phyloP scores from a whole-genome alignment of 495 filamentous ascomycete genomes.

The Penicillium desertorum region DNA sequence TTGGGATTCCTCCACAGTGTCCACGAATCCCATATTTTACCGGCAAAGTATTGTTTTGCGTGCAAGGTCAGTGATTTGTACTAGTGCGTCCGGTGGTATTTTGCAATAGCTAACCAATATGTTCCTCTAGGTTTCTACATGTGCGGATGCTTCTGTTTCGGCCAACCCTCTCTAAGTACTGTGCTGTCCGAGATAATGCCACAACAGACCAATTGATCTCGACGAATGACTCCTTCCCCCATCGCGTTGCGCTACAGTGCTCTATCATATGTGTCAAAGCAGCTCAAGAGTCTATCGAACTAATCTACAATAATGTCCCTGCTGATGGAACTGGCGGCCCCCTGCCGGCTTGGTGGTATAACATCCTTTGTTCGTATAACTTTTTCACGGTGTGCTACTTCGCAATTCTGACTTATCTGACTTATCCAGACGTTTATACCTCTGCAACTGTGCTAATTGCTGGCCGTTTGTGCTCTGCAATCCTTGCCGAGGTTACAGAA shows the following conservation, averaged over 20 bases:
- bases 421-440: slow-evolving; percentile 34
- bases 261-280: slow-evolving; percentile 40
- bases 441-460: slow-evolving; percentile 43
- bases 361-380: slow-evolving; percentile 35
- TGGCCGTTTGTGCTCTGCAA: slow-evolving; percentile 32
- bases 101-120: not conserved
- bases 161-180: slow-evolving; percentile 38
- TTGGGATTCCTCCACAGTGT: slow-evolving; percentile 4
- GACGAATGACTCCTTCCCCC: slow-evolving; percentile 37
- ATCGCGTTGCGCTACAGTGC: slow-evolving; percentile 39
- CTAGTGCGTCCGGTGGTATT: not conserved
- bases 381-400: not conserved
- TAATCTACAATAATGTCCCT: slow-evolving; percentile 38
- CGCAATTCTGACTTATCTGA: not conserved
- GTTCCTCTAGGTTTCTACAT: slow-evolving; percentile 30
- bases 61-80: slow-evolving; percentile 26
- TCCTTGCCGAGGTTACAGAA: slow-evolving; percentile 33
- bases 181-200: slow-evolving; percentile 31
- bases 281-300: slow-evolving; percentile 38
- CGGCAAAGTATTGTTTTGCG: slow-evolving; percentile 37
- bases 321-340: slow-evolving; percentile 36
- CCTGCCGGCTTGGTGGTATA: slow-evolving; percentile 45
- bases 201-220: slow-evolving; percentile 26
- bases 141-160: slow-evolving; percentile 41
- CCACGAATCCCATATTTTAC: slow-evolving; percentile 28